Base-by-base conservation (phyloP, 192 early-diverging fungal species). In the Entophlyctis helioformis region DNA sequence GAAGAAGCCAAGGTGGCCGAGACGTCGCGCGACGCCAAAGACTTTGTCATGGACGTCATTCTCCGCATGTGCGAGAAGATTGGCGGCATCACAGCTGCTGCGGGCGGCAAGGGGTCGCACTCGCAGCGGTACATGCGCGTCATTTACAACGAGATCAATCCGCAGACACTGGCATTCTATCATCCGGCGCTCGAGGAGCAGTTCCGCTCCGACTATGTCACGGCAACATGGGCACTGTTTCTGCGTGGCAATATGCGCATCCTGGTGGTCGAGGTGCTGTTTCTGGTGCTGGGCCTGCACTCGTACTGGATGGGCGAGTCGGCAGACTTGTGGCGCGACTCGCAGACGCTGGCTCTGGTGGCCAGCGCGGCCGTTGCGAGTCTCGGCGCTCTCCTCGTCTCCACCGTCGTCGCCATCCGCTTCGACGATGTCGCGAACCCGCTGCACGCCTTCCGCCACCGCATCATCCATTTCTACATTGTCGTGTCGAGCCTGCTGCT, bases 1-100 rank as follows among this genome's bases (percentile, higher is more conserved):
- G n/a, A n/a, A n/a, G n/a, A n/a, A n/a, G n/a, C n/a, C n/a, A n/a
- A n/a, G n/a, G n/a, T n/a, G n/a, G n/a, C n/a, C n/a, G n/a, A n/a
- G n/a, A n/a, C n/a, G n/a, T n/a, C n/a, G n/a, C n/a, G n/a, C n/a
- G 48, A 56, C 12, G 44, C 48, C 13, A 62, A 57, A 35, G 53
- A 57, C 20, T 36, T 51, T 1, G 16, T 62, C 9, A 10, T 46
- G 16, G 60, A 62, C 46, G 60, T 62, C 15, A 56, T 62, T 6
- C 13, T 35, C 23, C 36, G 50, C 11, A 57, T 62, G 60, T 29
- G 34, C 8, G 21, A 42, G 9, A 51, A 41, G 16, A 35, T 62
- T 24, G 54, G 48, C 31, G 22, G 27, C 19, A 22, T 12, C 0
- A 18, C 40, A 3, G 46, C 44, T 20, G 31, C n/a, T n/a, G n/a